Percentiles rank a stretch among this genome's conserved stretches.
phyloP scores from a whole-genome alignment of 306 rosid genomes.

The Fragaria ananassa region DNA sequence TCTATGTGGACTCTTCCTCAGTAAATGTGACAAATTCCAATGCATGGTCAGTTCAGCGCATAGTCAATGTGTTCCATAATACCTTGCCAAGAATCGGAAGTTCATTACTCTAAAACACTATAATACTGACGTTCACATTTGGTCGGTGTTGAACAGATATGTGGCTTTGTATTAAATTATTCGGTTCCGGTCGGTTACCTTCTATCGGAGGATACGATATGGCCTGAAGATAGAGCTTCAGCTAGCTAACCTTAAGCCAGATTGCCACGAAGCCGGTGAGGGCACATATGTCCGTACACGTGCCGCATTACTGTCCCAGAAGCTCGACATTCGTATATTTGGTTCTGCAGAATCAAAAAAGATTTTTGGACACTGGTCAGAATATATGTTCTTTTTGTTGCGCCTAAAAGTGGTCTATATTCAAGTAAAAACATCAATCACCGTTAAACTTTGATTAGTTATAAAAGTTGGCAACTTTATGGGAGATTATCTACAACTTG shows the following conservation, averaged over 20 bases:
- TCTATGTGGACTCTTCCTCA: conserved; percentile 23
- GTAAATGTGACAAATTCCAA: background rate
- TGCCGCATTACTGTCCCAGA: background rate
- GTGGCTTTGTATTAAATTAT: background rate
- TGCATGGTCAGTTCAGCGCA: background rate
- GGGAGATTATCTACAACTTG: background rate
- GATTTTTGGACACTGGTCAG: background rate
- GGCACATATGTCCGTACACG: background rate
- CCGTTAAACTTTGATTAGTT: background rate
- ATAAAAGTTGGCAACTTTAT: no score
- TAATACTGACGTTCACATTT: no score
- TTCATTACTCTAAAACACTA: background rate
- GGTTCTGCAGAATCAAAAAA: background rate
- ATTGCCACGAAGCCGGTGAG: background rate
- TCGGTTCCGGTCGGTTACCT: conserved; percentile 10
- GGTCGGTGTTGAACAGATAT: background rate
- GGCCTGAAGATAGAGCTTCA: background rate
- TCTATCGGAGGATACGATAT: background rate
- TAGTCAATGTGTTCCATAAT: background rate
- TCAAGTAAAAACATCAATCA: conserved; percentile 7
- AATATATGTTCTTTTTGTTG: conserved; percentile 1
- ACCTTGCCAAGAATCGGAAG: background rate
- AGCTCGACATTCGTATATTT: background rate
- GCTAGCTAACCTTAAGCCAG: background rate
- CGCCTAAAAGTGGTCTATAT: background rate